phyloP scores from a whole-genome alignment of 1,284 basidiomycete genomes.

The Athelia psychrophila region DNA sequence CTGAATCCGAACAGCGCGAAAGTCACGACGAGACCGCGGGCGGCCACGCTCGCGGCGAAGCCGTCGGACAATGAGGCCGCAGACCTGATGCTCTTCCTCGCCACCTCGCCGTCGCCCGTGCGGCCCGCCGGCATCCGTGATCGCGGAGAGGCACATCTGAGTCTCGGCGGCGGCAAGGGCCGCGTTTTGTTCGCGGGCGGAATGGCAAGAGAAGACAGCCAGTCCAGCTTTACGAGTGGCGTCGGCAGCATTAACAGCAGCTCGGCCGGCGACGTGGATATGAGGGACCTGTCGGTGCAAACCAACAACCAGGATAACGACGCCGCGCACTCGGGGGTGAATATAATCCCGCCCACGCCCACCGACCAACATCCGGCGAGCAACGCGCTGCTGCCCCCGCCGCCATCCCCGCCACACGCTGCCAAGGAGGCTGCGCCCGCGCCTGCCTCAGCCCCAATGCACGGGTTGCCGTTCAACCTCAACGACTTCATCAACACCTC shows the following conservation, averaged over 20 bases:
- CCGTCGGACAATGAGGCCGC: slow-evolving; percentile 74
- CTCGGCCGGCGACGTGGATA: slow-evolving; percentile 29
- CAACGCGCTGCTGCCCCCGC: slow-evolving; percentile 1
- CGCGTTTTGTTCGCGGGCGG: slow-evolving; percentile 60
- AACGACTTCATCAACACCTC: slow-evolving; percentile 73
- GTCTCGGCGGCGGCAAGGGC: slow-evolving; percentile 51
- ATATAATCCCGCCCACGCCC: too few species aligned
- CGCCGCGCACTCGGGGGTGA: slow-evolving; percentile 31
- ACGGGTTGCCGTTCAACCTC: slow-evolving; percentile 54
- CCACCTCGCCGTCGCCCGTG: slow-evolving; percentile 78
- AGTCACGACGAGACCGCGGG: too few species aligned
- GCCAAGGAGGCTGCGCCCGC: too few species aligned
- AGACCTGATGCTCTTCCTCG: slow-evolving; percentile 75
- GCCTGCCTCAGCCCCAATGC: slow-evolving; percentile 18
- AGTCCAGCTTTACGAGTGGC: slow-evolving; percentile 13
- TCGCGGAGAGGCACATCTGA: slow-evolving; percentile 19
- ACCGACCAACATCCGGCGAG: background rate
- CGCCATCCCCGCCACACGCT: background rate
- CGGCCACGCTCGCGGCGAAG: background rate
- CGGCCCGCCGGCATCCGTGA: slow-evolving; percentile 54
- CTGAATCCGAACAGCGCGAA: too few species aligned
- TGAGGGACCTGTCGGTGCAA: slow-evolving; percentile 39
- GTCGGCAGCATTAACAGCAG: slow-evolving; percentile 29
- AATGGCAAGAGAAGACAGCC: slow-evolving; percentile 22
- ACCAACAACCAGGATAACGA: slow-evolving; percentile 31